Conservation (phyloP, 805 yeast genomes). For the Nakazawaea ernobii region DNA sequence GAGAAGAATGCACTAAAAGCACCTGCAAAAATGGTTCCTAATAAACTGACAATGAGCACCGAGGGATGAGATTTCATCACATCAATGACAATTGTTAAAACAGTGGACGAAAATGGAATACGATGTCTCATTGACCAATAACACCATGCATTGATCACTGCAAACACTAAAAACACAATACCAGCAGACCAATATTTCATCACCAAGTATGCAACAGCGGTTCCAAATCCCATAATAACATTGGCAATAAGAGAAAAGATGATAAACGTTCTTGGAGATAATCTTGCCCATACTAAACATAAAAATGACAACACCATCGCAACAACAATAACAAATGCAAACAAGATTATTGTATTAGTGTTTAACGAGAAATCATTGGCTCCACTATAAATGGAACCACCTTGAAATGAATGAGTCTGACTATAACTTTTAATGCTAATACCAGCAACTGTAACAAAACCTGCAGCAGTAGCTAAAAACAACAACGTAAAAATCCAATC, state of each 20-base stretch:
- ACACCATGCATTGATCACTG: conserved; percentile 58
- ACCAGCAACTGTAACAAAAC: conserved; percentile 66
- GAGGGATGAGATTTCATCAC: conserved; percentile 73
- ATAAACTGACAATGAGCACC: conserved; percentile 49
- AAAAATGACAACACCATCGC: conserved; percentile 51
- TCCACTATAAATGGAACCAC: conserved; percentile 54
- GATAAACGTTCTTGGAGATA: conserved; percentile 63
- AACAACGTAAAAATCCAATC: conserved; percentile 69
- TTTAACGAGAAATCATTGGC: conserved; percentile 57
- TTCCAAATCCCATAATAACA: conserved; percentile 63
- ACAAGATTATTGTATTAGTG: conserved; percentile 67
- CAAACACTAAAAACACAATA: conserved; percentile 62
- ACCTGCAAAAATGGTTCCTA: conserved; percentile 56
- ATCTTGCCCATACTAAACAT: conserved; percentile 57
- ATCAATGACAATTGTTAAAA: conserved; percentile 65
- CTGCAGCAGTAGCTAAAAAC: conserved; percentile 40
- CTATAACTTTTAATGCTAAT: conserved; percentile 63
- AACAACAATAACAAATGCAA: conserved; percentile 58
- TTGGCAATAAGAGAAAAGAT: conserved; percentile 63
- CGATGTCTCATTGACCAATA: conserved; percentile 69
- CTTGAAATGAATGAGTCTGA: conserved; percentile 46
- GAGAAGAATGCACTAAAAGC: conserved; percentile 64
- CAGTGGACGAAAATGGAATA: conserved; percentile 70
- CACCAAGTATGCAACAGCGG: conserved; percentile 69
- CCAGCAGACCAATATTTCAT: conserved; percentile 75